Evolutionary conservation across 2,329 filamentous ascomycete species (phyloP).

Genomic region (Lizonia empirigonia): DNA sequence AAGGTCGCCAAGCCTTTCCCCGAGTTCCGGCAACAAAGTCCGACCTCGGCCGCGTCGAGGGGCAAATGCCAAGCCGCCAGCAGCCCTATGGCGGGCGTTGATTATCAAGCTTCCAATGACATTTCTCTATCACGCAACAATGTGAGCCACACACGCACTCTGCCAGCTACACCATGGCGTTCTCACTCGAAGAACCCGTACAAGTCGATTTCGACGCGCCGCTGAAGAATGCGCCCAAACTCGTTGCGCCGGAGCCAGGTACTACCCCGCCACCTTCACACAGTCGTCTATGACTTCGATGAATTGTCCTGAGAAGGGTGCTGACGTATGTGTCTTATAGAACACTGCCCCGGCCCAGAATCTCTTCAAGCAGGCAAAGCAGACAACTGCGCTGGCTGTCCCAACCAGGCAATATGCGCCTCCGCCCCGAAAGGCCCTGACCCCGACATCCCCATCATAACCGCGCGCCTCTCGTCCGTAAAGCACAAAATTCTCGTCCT

Average conservation of each 20-base stretch:
- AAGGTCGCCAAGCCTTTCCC: too few relatives aligned
- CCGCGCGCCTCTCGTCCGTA: constrained; percentile 78
- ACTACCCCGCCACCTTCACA: constrained; percentile 31
- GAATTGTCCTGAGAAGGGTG: constrained; percentile 43
- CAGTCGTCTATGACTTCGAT: too few relatives aligned
- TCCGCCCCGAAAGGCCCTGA: constrained; percentile 94
- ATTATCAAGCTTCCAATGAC: constrained; percentile 40
- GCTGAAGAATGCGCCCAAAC: constrained; percentile 76
- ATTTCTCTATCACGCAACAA: constrained; percentile 29
- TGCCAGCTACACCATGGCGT: constrained; percentile 66
- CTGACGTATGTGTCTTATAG: constrained; percentile 44
- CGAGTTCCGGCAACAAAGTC: constrained; percentile 1
- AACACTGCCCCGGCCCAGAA: constrained; percentile 93
- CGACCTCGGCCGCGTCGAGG: constrained; percentile 10
- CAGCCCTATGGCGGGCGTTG: constrained; percentile 35
- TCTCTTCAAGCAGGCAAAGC: constrained; percentile 68
- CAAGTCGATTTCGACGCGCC: constrained; percentile 76
- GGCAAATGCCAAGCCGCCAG: constrained; percentile 28
- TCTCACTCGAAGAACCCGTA: constrained; percentile 73
- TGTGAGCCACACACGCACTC: constrained; percentile 22
- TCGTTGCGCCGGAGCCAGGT: constrained; percentile 90
- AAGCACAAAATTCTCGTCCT: constrained; percentile 92
- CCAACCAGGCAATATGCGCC: constrained; percentile 94
- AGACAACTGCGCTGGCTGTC: constrained; percentile 91
- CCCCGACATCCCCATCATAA: constrained; percentile 88